Evolutionary conservation across 2,329 filamentous ascomycete species (phyloP), one percentile per base, ranked within the genome.

Genomic region (Rhinocladiella similis): DNA sequence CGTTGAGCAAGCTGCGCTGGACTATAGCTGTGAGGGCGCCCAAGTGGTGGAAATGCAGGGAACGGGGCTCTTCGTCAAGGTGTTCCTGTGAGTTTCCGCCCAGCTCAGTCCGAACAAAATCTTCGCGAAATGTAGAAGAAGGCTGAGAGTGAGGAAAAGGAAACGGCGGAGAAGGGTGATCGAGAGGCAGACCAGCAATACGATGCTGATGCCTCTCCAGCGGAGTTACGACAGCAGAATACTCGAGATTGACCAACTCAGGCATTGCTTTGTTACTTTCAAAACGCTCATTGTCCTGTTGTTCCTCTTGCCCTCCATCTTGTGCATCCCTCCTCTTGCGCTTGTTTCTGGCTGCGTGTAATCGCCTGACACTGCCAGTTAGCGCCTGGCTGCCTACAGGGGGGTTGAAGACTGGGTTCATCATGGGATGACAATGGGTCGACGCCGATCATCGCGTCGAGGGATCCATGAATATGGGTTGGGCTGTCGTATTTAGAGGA

Each of bases 1-100:
- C 83, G 59, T 84, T 78, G 25, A 87, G 79, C 39, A 97, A 79
- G 66, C 87, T 90, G 35, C 83, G 83, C 70, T 94, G 87, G 64
- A 94, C 74, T 16, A 92, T 77, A 3, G 86, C 80, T 1, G 85
- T 85, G 54, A 96, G 73, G 10, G 86, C 82, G 53, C 82, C 79
- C 4, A 93, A 72, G 72, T 92, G 87, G 16, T 74, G 76, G 22
- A 74, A 60, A 33, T 74, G 75, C 42, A 77, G 64, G 47, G 69
- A 74, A 29, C 65, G 63, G 41, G 69, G 66, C 36, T 68, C 64
- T 14, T 67, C 69, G 38, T 5, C 12, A 10, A 9, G 22, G 3
- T 29, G 12, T 7, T 20, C 19, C 2, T 10, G 19, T n/a, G 43
- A 7, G 2, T 13, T 20, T 13, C 9, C 25, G 22, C 10, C 10